These are phyloP conservation scores for Epicoccum nigrum DNA, from an alignment of 2,329 filamentous ascomycete species.

Conservation along the genomic window DNA sequence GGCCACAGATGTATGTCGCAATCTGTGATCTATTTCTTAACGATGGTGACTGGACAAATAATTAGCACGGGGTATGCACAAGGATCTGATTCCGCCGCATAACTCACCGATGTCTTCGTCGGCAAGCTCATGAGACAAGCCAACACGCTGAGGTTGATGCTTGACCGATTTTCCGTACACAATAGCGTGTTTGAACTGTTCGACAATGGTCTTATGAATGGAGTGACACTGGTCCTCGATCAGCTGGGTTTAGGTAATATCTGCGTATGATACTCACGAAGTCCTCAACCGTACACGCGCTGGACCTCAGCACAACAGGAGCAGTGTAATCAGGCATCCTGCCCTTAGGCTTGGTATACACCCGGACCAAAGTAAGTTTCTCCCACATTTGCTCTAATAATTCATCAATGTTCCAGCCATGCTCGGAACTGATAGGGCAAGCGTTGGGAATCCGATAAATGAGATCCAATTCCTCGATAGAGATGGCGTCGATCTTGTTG, in stretches of 20 bases:
- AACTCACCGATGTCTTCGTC: conserved; percentile 94
- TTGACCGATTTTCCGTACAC: conserved; percentile 98
- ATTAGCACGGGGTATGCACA: conserved; percentile 27
- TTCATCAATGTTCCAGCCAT: conserved; percentile 97
- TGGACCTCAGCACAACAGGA: conserved; percentile 85
- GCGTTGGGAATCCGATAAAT: conserved; percentile 97
- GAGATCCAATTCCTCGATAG: conserved; percentile 94
- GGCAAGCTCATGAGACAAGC: conserved; percentile 85
- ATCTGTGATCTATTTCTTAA: conserved; percentile 46
- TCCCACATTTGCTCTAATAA: conserved; percentile 99
- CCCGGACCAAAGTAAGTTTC: conserved; percentile 85
- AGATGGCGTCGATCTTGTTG: conserved; percentile 99
- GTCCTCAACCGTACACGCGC: conserved; percentile 89
- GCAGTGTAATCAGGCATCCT: conserved; percentile 89
- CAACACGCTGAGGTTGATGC: conserved; percentile 96
- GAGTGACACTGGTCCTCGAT: conserved; percentile 76
- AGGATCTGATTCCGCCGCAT: neutral
- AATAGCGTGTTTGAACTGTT: conserved; percentile 93
- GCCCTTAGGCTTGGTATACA: conserved; percentile 99
- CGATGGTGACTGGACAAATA: conserved; percentile 48
- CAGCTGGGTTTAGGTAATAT: conserved; percentile 38
- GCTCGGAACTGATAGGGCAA: conserved; percentile 93
- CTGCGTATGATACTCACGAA: conserved; percentile 72
- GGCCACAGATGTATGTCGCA: conserved; percentile 28
- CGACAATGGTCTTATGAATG: conserved; percentile 94